Base-by-base conservation (phyloP, 2,329 filamentous ascomycete genomes). In the Aspergillus amoenus region DNA sequence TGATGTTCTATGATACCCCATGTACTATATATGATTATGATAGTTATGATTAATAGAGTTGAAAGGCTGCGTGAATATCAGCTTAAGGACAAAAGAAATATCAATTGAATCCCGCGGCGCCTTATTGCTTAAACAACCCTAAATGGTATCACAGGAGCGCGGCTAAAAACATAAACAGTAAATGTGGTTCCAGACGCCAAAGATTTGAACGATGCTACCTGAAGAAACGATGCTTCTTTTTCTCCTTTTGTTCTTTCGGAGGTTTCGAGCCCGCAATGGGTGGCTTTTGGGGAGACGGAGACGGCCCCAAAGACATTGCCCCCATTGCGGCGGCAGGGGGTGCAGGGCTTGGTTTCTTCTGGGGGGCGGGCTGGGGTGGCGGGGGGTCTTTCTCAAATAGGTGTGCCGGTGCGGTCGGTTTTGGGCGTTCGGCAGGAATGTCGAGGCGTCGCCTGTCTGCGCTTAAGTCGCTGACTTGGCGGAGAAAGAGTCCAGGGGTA, bases 401-500 rank as follows among this genome's bases (percentile, higher is more conserved):
- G 76, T 96, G 91, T 5, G 87, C 87, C 1, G 94, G 94, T 0
- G 93, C 90, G 60, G 88, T 87, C n/a, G 86, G 88, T 67, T 88
- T 87, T 2, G 91, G 91, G 40, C 87, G 82, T 60, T 97, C 92
- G 56, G 88, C 81, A 1, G 93, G 94, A 5, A 99, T 84, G 65
- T 91, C 87, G 15, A 99, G 82, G 45, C 86, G 83, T 52, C 89
- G 84, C 68, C 88, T 88, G 67, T 92, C 88, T 37, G 85, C 82
- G 59, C 87, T 88, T 13, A 97, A 81, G 68, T 96, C 92, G 17
- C 86, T 84, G 2, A 97, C 77, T 72, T 97, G 93, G 40, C 89
- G 86, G 34, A 96, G 76, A 72, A 93, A 99, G 18, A 95, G 81
- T 42, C 85, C 80, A 0, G 94, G 93, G 0, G 88, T 94, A 46